A percentile compares a stretch with the other conserved stretches of the same genome.
Conservation (phyloP, 2,329 filamentous ascomycete species). For the Septoria linicola region DNA sequence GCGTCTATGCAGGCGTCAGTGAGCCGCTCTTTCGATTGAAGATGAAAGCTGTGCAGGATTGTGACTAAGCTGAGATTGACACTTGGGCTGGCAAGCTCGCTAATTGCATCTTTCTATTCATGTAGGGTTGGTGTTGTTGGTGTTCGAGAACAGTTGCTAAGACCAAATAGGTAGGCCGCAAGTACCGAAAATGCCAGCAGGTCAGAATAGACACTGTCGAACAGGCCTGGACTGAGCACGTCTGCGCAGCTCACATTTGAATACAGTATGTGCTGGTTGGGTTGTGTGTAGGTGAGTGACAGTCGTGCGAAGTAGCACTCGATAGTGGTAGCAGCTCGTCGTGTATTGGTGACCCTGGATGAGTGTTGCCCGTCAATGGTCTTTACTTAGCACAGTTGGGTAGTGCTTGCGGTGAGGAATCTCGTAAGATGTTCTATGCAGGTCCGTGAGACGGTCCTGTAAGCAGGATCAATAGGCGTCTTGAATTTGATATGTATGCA, state of each 20-base stretch:
- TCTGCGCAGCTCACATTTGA: slow-evolving; percentile 4
- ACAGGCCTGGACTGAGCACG: slow-evolving; percentile 6
- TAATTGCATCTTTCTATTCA: slow-evolving; percentile 2
- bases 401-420: slow-evolving; percentile 9
- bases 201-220: slow-evolving; percentile 4
- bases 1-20: slow-evolving; percentile 12
- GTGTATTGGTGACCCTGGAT: background rate
- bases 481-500: slow-evolving; percentile 4
- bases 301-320: background rate
- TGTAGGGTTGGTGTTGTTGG: background rate
- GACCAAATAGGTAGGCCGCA: slow-evolving; percentile 3
- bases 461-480: slow-evolving; percentile 18
- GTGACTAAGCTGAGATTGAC: too few relatives aligned
- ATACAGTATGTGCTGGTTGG: background rate
- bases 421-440: background rate
- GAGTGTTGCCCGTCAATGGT: background rate
- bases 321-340: slow-evolving; percentile 1
- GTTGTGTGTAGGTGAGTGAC: background rate
- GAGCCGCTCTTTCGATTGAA: background rate
- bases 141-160: slow-evolving; percentile 3
- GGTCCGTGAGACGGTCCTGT: slow-evolving; percentile 5
- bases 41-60: background rate
- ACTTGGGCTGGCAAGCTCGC: slow-evolving; percentile 6
- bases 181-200: slow-evolving; percentile 9
- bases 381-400: slow-evolving; percentile 2